Conservation (phyloP, 2,329 filamentous ascomycete genomes). For the Aspergillus ochraceus region DNA sequence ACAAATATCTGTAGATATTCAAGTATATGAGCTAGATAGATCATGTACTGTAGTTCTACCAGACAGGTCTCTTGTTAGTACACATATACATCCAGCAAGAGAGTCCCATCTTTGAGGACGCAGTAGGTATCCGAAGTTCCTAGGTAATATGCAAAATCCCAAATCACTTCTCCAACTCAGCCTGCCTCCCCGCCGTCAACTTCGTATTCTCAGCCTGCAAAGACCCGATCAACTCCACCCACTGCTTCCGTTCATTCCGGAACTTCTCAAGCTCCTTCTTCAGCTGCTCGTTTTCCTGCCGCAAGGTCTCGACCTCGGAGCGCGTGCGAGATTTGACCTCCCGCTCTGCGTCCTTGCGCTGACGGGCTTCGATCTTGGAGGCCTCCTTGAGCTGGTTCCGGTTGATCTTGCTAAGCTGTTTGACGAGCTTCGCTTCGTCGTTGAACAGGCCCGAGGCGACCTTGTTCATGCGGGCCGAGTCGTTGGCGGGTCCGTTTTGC, state of each 20-base stretch:
- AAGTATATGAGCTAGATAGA: no score
- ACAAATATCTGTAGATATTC: no score
- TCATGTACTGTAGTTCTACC: no score
- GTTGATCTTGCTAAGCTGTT: slow-evolving; percentile 45
- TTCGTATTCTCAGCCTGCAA: slow-evolving; percentile 60
- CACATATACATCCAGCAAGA: background rate
- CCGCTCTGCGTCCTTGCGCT: slow-evolving; percentile 41
- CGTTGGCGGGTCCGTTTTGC: slow-evolving; percentile 15
- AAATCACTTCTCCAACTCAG: background rate
- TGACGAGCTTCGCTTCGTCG: slow-evolving; percentile 37
- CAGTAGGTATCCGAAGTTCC: background rate
- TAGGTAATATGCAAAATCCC: background rate
- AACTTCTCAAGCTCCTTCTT: slow-evolving; percentile 51
- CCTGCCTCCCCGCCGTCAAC: slow-evolving; percentile 29
- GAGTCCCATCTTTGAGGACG: background rate
- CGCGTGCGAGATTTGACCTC: slow-evolving; percentile 45
- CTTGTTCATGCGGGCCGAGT: slow-evolving; percentile 30
- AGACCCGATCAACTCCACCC: slow-evolving; percentile 53
- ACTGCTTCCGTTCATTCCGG: slow-evolving; percentile 51
- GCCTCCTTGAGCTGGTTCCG: slow-evolving; percentile 41
- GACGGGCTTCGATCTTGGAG: slow-evolving; percentile 39
- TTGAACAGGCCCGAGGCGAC: slow-evolving; percentile 29
- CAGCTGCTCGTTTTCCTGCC: slow-evolving; percentile 47
- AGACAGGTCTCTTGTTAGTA: background rate
- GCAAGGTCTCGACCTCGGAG: slow-evolving; percentile 48